phyloP scores from a whole-genome alignment of 139 green algal genomes.

The Cymbomonas tetramitiformis region DNA sequence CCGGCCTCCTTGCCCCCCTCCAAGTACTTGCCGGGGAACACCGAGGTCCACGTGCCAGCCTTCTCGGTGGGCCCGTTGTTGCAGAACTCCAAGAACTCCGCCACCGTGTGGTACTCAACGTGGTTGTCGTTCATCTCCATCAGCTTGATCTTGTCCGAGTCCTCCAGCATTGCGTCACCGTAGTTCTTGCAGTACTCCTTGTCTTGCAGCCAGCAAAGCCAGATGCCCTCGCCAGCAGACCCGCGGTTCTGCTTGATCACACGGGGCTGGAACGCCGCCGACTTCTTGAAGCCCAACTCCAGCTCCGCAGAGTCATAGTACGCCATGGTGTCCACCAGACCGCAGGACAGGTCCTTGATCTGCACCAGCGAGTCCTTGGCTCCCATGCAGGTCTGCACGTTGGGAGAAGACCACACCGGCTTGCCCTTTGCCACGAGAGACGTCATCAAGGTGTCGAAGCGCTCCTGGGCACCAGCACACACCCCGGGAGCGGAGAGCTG shows the following conservation, averaged over 20 bases:
- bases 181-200: neutral
- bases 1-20: no score
- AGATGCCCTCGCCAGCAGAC: conserved; percentile 28
- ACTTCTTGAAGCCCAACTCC: conserved; percentile 21
- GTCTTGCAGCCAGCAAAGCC: conserved; percentile 11
- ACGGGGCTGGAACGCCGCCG: conserved; percentile 1
- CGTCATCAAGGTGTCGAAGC: conserved; percentile 7
- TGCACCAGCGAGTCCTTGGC: conserved; percentile 26
- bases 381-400: conserved; percentile 19
- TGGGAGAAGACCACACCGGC: conserved; percentile 1
- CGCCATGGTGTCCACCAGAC: conserved; percentile 25
- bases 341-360: conserved; percentile 21
- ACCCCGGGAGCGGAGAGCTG: conserved; percentile 2
- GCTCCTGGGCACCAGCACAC: neutral
- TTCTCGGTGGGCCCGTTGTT: neutral
- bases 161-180: neutral
- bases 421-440: neutral
- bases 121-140: conserved; percentile 20
- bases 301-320: conserved; percentile 24
- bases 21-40: conserved; percentile 16
- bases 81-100: conserved; percentile 25
- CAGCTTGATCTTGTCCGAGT: neutral
- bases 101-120: conserved; percentile 13
- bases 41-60: neutral
- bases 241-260: conserved; percentile 34